Conservation (phyloP, 1,139 yeast genomes). For the Pichia sp. region DNA sequence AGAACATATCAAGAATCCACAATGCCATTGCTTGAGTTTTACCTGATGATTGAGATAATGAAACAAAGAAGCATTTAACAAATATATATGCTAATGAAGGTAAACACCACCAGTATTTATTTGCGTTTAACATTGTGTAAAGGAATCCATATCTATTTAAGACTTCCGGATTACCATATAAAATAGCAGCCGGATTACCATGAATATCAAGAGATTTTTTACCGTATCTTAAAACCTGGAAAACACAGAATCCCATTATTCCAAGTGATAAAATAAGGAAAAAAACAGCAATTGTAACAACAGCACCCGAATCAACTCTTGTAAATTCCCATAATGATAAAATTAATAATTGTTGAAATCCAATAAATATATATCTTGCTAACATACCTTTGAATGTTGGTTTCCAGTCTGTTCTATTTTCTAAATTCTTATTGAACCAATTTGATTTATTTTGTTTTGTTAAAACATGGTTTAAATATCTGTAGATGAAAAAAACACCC, state of each 20-base stretch:
- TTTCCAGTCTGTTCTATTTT: conserved; percentile 49
- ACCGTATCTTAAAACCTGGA: conserved; percentile 54
- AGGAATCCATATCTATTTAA: conserved; percentile 69
- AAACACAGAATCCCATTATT: conserved; percentile 53
- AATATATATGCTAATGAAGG: conserved; percentile 50
- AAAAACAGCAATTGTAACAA: conserved; percentile 61
- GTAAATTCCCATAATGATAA: conserved; percentile 73
- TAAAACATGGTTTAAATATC: conserved; percentile 30
- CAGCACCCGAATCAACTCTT: conserved; percentile 65
- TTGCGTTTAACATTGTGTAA: conserved; percentile 76
- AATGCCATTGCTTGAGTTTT: conserved; percentile 61
- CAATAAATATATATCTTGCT: conserved; percentile 65
- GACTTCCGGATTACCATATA: conserved; percentile 62
- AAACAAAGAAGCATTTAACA: conserved; percentile 57
- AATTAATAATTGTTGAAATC: conserved; percentile 64
- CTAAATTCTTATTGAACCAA: conserved; percentile 40
- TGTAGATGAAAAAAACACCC: conserved; percentile 41
- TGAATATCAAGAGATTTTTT: conserved; percentile 43
- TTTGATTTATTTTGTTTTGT: conserved; percentile 39
- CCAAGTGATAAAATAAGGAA: conserved; percentile 50
- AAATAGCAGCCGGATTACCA: conserved; percentile 69
- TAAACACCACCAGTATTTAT: conserved; percentile 68
- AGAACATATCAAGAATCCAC: conserved; percentile 59
- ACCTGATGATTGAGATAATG: conserved; percentile 63
- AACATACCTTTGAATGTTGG: conserved; percentile 59